Evolutionary conservation across 129 eudicot species (phyloP), one percentile per base, ranked within the genome.

Genomic region (Logfia minima): DNA sequence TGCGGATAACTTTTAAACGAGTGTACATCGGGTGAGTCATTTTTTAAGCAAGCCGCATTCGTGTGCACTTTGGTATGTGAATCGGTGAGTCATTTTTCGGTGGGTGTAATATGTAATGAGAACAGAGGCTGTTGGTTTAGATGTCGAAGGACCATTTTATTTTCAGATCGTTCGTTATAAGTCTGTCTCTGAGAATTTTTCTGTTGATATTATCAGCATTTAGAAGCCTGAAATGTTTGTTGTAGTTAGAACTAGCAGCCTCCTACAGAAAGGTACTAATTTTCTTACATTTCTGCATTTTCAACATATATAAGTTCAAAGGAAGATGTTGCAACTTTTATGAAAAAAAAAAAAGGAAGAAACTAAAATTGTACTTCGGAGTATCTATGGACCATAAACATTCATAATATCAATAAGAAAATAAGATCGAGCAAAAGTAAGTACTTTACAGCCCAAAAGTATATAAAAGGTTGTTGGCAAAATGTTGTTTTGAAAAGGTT

Each of bases 1-100:
- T 76, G 73, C 80, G 19, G 89, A 86, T 71, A 84, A 84, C 81
- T 85, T 91, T 84, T 86, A 24, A 84, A 74, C 51, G 10, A 31
- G 7, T 70, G 68, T 72, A 70, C 72, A 65, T 75, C 32, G 59
- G 62, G 82, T 70, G 51, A 51, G 85, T 80, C 74, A 62, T 45
- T 68, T 72, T 74, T 64, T 58, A 68, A 68, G 63, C 63, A 39
- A 39, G 78, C 78, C 75, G 66, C 80, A 18, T 43, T 45, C 70
- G 32, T 45, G 55, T 48, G 55, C 6, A 18, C 5, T 48, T 48
- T 48, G 55, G n/a, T 79, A 82, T 82, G 79, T 85, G 85, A 85
- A 69, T 82, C 70, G 56, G 41, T 56, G 76, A 80, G 87, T 76
- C 79, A 60, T 74, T 75, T 82, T 88, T 84, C 75, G 81, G 89